phyloP scores from a whole-genome alignment of 1,284 basidiomycete species.

The Moesziomyces sp. region DNA sequence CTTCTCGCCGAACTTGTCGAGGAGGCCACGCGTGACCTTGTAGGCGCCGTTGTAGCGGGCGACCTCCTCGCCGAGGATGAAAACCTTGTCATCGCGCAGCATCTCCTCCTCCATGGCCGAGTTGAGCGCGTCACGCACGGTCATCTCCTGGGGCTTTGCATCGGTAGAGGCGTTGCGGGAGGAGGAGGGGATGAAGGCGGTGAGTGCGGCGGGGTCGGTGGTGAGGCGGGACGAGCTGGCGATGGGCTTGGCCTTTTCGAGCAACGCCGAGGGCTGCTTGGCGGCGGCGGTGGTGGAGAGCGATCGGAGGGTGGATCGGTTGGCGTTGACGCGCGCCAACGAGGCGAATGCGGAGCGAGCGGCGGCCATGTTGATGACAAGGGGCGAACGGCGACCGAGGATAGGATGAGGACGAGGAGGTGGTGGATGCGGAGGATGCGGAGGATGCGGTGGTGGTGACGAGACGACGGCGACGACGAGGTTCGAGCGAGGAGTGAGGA shows the following conservation, averaged over 20 bases:
- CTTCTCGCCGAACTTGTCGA: conserved; percentile 99
- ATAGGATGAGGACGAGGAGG: conserved; percentile 1
- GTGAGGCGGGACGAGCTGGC: conserved; percentile 48
- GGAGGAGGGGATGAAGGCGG: conserved; percentile 46
- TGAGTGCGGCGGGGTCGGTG: conserved; percentile 44
- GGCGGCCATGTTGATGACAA: conserved; percentile 29
- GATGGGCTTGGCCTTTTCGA: conserved; percentile 29
- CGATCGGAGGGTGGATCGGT: conserved; percentile 33
- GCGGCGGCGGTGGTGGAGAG: conserved; percentile 35
- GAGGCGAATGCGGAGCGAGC: conserved; percentile 50
- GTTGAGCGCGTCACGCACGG: conserved; percentile 97
- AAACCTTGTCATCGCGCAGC: conserved; percentile 93
- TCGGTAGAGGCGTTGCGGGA: conserved; percentile 54
- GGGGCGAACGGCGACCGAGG: not conserved
- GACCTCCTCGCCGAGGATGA: conserved; percentile 97
- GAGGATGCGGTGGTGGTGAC: not conserved
- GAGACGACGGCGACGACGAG: not conserved
- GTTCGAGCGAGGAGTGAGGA: no score
- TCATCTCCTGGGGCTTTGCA: conserved; percentile 77
- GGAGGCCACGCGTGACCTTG: conserved; percentile 85
- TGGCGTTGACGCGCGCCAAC: conserved; percentile 40
- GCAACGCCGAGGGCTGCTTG: conserved; percentile 47
- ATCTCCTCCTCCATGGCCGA: conserved; percentile 99
- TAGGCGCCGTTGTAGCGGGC: conserved; percentile 99
- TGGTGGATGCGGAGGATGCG: not conserved